Evolutionary conservation across 805 yeast species (phyloP), one percentile per base, ranked within the genome.

Genomic region (Saccharomycopsis fodiens): DNA sequence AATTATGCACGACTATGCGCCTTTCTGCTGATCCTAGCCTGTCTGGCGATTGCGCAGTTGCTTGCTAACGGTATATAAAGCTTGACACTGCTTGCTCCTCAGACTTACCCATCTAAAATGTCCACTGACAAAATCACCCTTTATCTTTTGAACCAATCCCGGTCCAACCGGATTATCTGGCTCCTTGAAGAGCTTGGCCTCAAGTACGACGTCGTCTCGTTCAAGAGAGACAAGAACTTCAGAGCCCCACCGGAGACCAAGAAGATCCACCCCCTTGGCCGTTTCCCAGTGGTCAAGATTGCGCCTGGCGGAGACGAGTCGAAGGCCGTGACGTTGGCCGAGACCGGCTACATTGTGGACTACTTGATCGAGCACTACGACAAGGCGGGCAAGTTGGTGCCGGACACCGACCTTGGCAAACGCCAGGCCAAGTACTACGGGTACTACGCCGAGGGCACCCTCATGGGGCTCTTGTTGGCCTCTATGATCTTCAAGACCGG

Each of bases 161-260:
- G 89, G 55, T 63, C 85, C 1, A 76, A 72, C 44, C 67, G 88
- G 45, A 67, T 80, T 7, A 56, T 76, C 25, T 82, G 86, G 84
- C 61, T 78, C 40, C 63, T 83, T 13, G 85, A 80, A 49, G 73
- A 78, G 42, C 62, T 83, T 13, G 67, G 66, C 10, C 56, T 81
- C 5, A 73, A 74, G 21, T 82, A 78, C 55, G 74, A 72, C 12
- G 60, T 79, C 17, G 71, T 75, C 51, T 57, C 72, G 2, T 79
- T 75, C 58, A 60, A 70, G 46, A 69, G 88, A 41, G 65, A 73
- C 50, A 61, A 63, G 8, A 65, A 68, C 17, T 68, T 68, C 61
- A 62, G 74, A 35, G 79, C 79, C 1, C 78, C 76, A 4, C 63
- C 64, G 1, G 77, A 65, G 30, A 59, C 80, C 32, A 67, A 67